Conservation (phyloP, 1,284 basidiomycete genomes). For the Bjerkandera adusta region DNA sequence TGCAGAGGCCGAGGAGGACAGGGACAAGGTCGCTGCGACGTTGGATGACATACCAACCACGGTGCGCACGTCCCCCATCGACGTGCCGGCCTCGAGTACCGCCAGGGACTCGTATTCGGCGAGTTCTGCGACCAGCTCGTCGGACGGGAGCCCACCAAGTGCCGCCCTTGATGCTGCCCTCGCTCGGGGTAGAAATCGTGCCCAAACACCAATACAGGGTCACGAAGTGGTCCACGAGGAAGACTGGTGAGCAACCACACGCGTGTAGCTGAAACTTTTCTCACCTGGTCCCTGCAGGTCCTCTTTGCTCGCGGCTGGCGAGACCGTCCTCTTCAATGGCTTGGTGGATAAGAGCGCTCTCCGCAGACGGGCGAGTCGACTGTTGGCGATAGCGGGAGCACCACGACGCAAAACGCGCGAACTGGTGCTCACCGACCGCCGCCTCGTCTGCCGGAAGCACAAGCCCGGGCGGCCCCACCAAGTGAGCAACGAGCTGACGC, state of each 20-base stretch:
- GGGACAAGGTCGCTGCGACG: slow-evolving; percentile 30
- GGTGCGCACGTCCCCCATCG: slow-evolving; percentile 26
- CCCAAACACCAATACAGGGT: slow-evolving; percentile 56
- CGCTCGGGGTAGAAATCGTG: slow-evolving; percentile 51
- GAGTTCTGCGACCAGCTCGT: slow-evolving; percentile 43
- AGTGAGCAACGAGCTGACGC: slow-evolving; percentile 49
- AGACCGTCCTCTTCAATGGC: slow-evolving; percentile 48
- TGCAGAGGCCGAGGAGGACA: slow-evolving; percentile 19
- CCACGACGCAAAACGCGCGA: slow-evolving; percentile 52
- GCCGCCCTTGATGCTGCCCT: slow-evolving; percentile 35
- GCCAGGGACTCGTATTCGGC: slow-evolving; percentile 32
- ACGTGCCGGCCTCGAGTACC: slow-evolving; percentile 26
- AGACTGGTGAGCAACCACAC: slow-evolving; percentile 36
- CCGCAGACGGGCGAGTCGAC: slow-evolving; percentile 56
- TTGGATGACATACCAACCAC: slow-evolving; percentile 42
- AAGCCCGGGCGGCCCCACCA: slow-evolving; percentile 36
- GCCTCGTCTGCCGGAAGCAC: slow-evolving; percentile 57
- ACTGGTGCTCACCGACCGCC: slow-evolving; percentile 55
- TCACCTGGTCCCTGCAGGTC: slow-evolving; percentile 31
- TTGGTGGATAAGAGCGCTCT: slow-evolving; percentile 53
- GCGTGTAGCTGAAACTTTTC: slow-evolving; percentile 1
- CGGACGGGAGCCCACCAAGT: slow-evolving; percentile 42
- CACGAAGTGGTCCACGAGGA: slow-evolving; percentile 36
- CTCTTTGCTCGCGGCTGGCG: slow-evolving; percentile 41
- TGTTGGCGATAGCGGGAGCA: slow-evolving; percentile 52